Base-by-base conservation (phyloP, 495 filamentous ascomycete genomes). In the Annulohypoxylon bovei region DNA sequence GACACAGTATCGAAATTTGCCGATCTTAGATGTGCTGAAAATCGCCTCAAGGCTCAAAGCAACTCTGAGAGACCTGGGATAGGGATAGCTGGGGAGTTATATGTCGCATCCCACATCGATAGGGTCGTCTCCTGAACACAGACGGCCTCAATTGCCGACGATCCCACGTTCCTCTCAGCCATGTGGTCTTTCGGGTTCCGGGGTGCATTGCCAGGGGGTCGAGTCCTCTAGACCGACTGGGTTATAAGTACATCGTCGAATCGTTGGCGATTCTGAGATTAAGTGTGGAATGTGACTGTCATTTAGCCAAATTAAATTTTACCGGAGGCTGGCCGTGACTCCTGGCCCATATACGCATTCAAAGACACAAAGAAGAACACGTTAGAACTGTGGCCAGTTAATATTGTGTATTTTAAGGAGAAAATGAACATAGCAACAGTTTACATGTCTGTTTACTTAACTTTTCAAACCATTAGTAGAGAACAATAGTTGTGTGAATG, bases 261-360 rank as follows among this genome's bases (percentile, higher is more conserved):
- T 73, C 18, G 52, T 54, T 53, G n/a, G 20, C 14, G 20, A 40
- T 62, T 62, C 56, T 66, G 62, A 69, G 55, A 73, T 73, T 73
- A 62, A 70, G 70, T 55, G 66, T 73, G 66, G 62, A 59, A 73
- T 56, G 61, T 44, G 47, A 35, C 14, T 49, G 57, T 40, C 35
- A 73, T 73, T 73, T 73, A 73, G 61, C 70, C 70, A 70, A 23
- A 69, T 69, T 73, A 56, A 53, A 73, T 73, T 69, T 63, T 69
- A 56, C 66, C 70, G 70, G 66, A 55, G 55, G 44, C 23, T 59
- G 55, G 23, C 46, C 44, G 22, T 42, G 50, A 52, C 32, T 50
- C 46, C 32, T 56, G 50, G 23, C 25, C 44, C 50, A 39, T 49
- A 44, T 53, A 66, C 5, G 46, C 33, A 8, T 16, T 62, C 50